Conservation (phyloP, 129 eudicot species). For the Rutidosis leptorrhynchoides region DNA sequence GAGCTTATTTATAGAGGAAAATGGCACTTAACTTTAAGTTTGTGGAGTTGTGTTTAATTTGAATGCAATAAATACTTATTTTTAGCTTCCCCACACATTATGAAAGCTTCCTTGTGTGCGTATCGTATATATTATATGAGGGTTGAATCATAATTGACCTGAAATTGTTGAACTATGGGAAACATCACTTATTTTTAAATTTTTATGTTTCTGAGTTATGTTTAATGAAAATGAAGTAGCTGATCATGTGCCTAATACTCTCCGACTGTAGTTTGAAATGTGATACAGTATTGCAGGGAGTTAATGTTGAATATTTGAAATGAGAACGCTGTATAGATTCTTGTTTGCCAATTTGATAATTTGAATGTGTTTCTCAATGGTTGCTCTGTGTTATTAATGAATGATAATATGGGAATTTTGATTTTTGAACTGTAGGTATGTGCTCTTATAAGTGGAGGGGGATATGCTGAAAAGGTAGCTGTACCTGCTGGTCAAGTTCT, state of each 20-base stretch:
- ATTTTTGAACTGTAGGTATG: constrained; percentile 57
- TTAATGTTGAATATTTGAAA: too few relatives aligned
- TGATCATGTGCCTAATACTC: too few relatives aligned
- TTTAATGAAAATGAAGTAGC: too few relatives aligned
- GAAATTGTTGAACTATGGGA: constrained; percentile 6
- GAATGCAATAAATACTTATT: too few relatives aligned
- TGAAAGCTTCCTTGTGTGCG: background rate
- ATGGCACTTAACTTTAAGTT: too few relatives aligned
- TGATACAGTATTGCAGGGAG: background rate
- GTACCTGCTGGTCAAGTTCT: constrained; percentile 87
- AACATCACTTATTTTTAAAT: background rate
- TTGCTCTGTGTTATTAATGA: background rate
- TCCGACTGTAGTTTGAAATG: background rate
- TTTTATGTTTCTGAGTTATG: too few relatives aligned
- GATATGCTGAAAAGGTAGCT: constrained; percentile 94
- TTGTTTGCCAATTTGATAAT: background rate
- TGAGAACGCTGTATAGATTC: background rate
- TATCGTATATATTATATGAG: background rate
- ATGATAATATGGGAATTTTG: constrained; percentile 15
- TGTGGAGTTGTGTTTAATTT: too few relatives aligned
- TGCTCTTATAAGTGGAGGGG: constrained; percentile 93
- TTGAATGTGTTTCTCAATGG: background rate
- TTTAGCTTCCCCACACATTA: background rate
- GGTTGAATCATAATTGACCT: background rate
- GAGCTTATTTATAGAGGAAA: too few relatives aligned